phyloP scores from a whole-genome alignment of 768 basidiomycete species.

The Podaxis sp. region DNA sequence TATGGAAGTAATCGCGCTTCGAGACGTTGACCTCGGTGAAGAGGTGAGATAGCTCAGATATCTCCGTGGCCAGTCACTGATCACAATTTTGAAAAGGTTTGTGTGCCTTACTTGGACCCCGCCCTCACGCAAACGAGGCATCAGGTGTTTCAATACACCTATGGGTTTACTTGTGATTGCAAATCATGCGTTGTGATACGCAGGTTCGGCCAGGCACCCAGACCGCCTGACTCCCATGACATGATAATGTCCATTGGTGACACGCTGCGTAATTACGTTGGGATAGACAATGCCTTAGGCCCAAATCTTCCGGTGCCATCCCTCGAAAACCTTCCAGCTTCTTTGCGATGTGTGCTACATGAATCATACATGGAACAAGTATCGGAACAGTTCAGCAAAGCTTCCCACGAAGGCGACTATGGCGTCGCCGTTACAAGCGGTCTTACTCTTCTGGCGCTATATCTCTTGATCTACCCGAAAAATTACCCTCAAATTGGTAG shows the following conservation, averaged over 20 bases:
- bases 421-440: constrained; percentile 52
- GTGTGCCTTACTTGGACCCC: constrained; percentile 76
- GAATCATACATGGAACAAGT: constrained; percentile 57
- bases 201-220: constrained; percentile 33
- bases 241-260: constrained; percentile 28
- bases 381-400: constrained; percentile 61
- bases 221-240: constrained; percentile 33
- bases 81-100: constrained; percentile 45
- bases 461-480: constrained; percentile 66
- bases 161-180: constrained; percentile 69
- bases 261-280: constrained; percentile 37
- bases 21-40: constrained; percentile 53
- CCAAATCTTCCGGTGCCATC: constrained; percentile 28
- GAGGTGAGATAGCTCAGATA: constrained; percentile 47
- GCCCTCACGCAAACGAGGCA: constrained; percentile 63
- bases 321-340: constrained; percentile 36
- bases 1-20: constrained; percentile 69
- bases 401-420: constrained; percentile 68
- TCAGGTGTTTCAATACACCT: constrained; percentile 56
- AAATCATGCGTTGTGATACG: constrained; percentile 49
- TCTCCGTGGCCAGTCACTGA: constrained; percentile 9
- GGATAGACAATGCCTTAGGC: constrained; percentile 24
- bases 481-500: constrained; percentile 84
- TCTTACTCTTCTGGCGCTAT: constrained; percentile 59
- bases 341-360: constrained; percentile 44